Percentiles rank a stretch among this genome's conserved stretches.
These are phyloP conservation scores for Curvularia spicifera DNA, from an alignment of 2,329 filamentous ascomycete genomes.

Conservation along the genomic window DNA sequence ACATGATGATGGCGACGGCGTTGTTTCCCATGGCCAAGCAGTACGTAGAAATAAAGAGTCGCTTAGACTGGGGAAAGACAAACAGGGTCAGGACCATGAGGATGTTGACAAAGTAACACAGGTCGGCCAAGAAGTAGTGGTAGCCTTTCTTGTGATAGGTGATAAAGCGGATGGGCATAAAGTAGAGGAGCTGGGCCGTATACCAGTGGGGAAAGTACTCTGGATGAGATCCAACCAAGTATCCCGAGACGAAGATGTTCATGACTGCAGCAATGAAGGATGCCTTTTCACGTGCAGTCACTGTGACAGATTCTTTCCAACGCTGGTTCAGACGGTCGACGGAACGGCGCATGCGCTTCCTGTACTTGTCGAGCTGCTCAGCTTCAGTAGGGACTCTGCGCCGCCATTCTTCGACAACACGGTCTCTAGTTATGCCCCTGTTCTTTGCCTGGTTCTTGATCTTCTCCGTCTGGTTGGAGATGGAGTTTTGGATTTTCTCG, in stretches of 20 bases:
- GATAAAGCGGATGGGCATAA: conserved; percentile 95
- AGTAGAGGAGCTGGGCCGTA: conserved; percentile 83
- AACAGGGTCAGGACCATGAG: conserved; percentile 82
- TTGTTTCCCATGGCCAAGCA: conserved; percentile 97
- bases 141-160: conserved; percentile 91
- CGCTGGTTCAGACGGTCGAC: conserved; percentile 85
- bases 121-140: conserved; percentile 88
- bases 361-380: conserved; percentile 90
- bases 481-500: conserved; percentile 84
- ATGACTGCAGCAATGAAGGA: conserved; percentile 95
- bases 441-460: conserved; percentile 83
- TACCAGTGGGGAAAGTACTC: conserved; percentile 94
- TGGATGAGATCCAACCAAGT: conserved; percentile 84
- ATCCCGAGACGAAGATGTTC: conserved; percentile 97
- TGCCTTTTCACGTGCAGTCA: conserved; percentile 90
- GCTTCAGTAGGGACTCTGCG: conserved; percentile 84
- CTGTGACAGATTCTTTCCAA: conserved; percentile 89
- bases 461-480: conserved; percentile 83
- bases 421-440: conserved; percentile 79
- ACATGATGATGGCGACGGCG: conserved; percentile 97
- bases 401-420: conserved; percentile 92
- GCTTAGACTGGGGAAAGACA: conserved; percentile 88
- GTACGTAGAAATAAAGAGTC: conserved; percentile 89
- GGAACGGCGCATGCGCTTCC: conserved; percentile 81
- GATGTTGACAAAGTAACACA: conserved; percentile 98